Percentiles rank a stretch among this genome's conserved stretches.
Evolutionary conservation across 768 basidiomycete species (phyloP).

Genomic region (Tylopilus felleus): DNA sequence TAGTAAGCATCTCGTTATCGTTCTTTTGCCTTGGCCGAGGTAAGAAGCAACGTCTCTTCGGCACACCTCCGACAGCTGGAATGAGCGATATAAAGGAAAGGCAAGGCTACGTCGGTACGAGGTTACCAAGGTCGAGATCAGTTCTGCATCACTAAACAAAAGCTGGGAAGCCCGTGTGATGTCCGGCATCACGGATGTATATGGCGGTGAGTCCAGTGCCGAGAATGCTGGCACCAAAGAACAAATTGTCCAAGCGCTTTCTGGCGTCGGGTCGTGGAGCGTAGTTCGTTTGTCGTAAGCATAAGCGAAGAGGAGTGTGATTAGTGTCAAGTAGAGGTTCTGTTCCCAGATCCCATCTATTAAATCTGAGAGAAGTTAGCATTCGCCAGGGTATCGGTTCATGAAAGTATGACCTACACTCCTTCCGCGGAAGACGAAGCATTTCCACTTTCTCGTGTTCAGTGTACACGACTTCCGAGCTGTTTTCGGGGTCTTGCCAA

Average conservation of each 20-base stretch:
- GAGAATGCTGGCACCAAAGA: slow-evolving; percentile 73
- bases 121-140: slow-evolving; percentile 49
- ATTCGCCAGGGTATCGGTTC: not conserved
- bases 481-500: slow-evolving; percentile 59
- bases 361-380: slow-evolving; percentile 49
- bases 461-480: slow-evolving; percentile 49
- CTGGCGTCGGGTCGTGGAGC: slow-evolving; percentile 75
- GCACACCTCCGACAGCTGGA: slow-evolving; percentile 67
- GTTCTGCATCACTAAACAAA: slow-evolving; percentile 41
- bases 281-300: slow-evolving; percentile 79
- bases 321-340: slow-evolving; percentile 62
- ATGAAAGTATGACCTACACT: slow-evolving; percentile 38
- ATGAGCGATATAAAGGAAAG: slow-evolving; percentile 81
- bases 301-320: slow-evolving; percentile 74
- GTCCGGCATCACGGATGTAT: slow-evolving; percentile 24
- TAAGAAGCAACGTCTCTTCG: slow-evolving; percentile 57
- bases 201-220: slow-evolving; percentile 74
- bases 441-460: slow-evolving; percentile 71
- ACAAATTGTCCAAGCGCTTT: slow-evolving; percentile 86
- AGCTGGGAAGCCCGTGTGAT: slow-evolving; percentile 1
- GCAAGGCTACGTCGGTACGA: slow-evolving; percentile 74
- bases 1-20: slow-evolving; percentile 61
- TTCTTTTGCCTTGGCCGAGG: slow-evolving; percentile 59
- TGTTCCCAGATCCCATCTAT: slow-evolving; percentile 52
- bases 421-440: slow-evolving; percentile 51